Conservation (phyloP, 371 early-diverging fungal species). For the Chytridiales sp. region DNA sequence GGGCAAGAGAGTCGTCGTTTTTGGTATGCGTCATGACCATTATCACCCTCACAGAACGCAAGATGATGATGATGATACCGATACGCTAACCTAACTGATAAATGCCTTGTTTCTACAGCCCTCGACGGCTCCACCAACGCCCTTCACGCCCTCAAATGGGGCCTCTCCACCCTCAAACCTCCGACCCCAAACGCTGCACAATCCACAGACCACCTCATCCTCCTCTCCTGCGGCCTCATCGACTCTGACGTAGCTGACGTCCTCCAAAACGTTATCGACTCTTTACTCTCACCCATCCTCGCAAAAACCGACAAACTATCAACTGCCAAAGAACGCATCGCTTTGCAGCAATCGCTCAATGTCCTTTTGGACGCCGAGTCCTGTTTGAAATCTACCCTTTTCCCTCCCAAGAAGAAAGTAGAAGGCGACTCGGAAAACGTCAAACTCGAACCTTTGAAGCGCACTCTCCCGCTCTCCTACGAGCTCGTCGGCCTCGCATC, state of each 20-base stretch:
- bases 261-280: not conserved
- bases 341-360: not conserved
- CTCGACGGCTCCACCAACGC: conserved; percentile 3
- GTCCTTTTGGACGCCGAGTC: not conserved
- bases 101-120: no score
- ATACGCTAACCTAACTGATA: no score
- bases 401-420: not conserved
- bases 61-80: no score
- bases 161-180: no score
- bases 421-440: no score
- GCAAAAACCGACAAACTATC: not conserved
- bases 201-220: conserved; percentile 4
- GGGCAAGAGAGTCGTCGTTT: no score
- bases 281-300: not conserved
- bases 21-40: no score
- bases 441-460: not conserved
- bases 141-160: conserved; percentile 1
- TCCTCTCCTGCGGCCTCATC: not conserved
- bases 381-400: not conserved
- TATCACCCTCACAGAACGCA: no score
- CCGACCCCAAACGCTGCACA: not conserved
- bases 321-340: not conserved
- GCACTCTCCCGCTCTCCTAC: not conserved
- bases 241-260: conserved; percentile 5
- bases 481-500: conserved; percentile 8